Evolutionary conservation across 78 protist species (phyloP).

Genomic region (Pigoraptor vietnamica): DNA sequence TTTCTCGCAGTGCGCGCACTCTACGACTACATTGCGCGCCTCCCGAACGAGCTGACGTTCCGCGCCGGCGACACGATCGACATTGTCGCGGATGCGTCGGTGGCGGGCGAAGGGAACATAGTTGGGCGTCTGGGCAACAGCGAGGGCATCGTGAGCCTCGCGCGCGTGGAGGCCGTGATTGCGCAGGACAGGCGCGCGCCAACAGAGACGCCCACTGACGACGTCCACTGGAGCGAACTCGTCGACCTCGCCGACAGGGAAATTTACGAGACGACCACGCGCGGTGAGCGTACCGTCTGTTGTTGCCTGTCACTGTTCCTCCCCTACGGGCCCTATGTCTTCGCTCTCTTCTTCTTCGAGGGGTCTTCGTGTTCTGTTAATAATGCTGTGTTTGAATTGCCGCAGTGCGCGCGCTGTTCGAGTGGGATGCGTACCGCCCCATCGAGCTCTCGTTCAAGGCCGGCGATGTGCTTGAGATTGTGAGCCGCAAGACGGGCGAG

Average conservation of each 20-base stretch:
- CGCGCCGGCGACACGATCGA: constrained; percentile 62
- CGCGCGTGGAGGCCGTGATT: neutral
- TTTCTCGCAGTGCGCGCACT: neutral
- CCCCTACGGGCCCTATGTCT: neutral
- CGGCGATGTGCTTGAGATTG: constrained; percentile 56
- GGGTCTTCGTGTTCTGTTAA: too few species aligned
- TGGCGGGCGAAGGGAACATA: neutral
- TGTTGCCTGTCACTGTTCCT: neutral
- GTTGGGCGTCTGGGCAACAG: neutral
- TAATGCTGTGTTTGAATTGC: too few species aligned
- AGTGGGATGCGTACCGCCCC: neutral
- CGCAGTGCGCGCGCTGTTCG: neutral
- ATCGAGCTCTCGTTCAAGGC: constrained; percentile 63
- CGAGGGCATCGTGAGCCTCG: neutral
- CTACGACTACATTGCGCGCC: constrained; percentile 16
- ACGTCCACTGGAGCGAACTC: neutral
- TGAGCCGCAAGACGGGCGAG: constrained; percentile 2
- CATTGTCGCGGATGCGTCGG: constrained; percentile 43
- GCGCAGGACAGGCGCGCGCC: neutral
- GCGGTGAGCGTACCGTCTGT: neutral
- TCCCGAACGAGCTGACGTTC: constrained; percentile 64
- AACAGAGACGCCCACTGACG: neutral
- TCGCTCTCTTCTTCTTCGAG: too few species aligned
- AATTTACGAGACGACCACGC: neutral
- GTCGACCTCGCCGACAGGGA: neutral